Conservation (phyloP, 2,329 filamentous ascomycete species). For the Ophiocordyceps polyrhachis-furcata region DNA sequence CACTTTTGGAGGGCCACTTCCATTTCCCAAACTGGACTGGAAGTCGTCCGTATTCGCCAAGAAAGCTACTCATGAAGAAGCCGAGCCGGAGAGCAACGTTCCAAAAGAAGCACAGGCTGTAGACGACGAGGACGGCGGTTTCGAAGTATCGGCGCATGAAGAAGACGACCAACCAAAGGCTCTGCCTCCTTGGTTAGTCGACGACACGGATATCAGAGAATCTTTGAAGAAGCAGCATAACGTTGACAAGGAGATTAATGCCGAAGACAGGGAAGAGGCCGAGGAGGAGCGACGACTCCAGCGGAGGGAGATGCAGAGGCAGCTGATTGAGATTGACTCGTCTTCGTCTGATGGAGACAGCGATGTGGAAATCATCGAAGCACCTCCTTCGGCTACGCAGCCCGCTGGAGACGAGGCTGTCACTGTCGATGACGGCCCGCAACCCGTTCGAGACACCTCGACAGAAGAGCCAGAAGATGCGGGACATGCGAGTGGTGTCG, state of each 20-base stretch:
- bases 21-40: slow-evolving; percentile 73
- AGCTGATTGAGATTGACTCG: slow-evolving; percentile 43
- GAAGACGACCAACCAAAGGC: slow-evolving; percentile 30
- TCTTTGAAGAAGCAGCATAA: slow-evolving; percentile 38
- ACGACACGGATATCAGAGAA: slow-evolving; percentile 46
- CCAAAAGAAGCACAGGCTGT: slow-evolving; percentile 14
- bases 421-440: slow-evolving; percentile 3
- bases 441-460: neutral
- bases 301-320: slow-evolving; percentile 22
- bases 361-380: slow-evolving; percentile 39
- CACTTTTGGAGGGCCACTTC: slow-evolving; percentile 60
- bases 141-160: slow-evolving; percentile 31
- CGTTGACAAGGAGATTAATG: slow-evolving; percentile 40
- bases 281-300: slow-evolving; percentile 34
- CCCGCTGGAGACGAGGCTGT: neutral
- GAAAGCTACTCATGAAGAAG: slow-evolving; percentile 11
- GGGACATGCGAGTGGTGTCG: neutral
- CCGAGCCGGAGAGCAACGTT: slow-evolving; percentile 8
- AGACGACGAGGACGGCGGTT: slow-evolving; percentile 43
- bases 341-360: slow-evolving; percentile 34
- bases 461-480: neutral
- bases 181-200: slow-evolving; percentile 57
- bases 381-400: slow-evolving; percentile 16
- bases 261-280: slow-evolving; percentile 39
- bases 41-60: slow-evolving; percentile 39